Base-by-base conservation (phyloP, 768 basidiomycete genomes). In the Gymnopilus dilepis region DNA sequence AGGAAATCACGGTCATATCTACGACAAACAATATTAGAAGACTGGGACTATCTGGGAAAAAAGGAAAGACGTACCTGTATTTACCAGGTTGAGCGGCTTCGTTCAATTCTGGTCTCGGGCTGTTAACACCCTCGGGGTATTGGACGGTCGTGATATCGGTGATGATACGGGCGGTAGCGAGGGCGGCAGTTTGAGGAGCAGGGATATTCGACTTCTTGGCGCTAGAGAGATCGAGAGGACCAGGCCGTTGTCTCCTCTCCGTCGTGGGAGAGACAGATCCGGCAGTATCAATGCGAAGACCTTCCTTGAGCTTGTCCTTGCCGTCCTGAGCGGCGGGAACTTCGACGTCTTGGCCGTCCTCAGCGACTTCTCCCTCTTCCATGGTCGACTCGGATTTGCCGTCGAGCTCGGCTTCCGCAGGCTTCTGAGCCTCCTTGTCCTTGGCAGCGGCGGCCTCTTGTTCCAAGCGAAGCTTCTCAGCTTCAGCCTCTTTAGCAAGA, bases 1-100 rank as follows among this genome's bases (percentile, higher is more conserved):
- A 99, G 84, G 87, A 99, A 99, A 19, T 96, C 94, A 34, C 96
- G 94, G 74, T 98, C 95, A 73, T 99, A 99, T 70, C 97, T 94
- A 63, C 22, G 66, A 61, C 13, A n/a, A 42, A 47, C 47, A 50
- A 11, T 4, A 17, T 41, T 19, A 56, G n/a, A 53, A 38, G 5
- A 51, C 30, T 21, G 8, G 37, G 28, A 53, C 12, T 37, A 40
- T 45, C 19, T 33, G 24, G 6, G 43, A 56, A 1, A 42, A 45
- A 11, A 38, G 22, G 43, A 48, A 33, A 55, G 24, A 61, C 68
- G 62, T 76, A 92, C 93, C 89, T 86, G 81, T 94, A 97, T 76
- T 94, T 96, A 68, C 95, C 95, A 58, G 93, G 87, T 76, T 89
- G 86, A 6, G 89, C 90, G 62, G 89, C 85, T 57, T 84, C 79